Evolutionary conservation across 257 asterid species (phyloP).

Genomic region (Nicotiana otophora): DNA sequence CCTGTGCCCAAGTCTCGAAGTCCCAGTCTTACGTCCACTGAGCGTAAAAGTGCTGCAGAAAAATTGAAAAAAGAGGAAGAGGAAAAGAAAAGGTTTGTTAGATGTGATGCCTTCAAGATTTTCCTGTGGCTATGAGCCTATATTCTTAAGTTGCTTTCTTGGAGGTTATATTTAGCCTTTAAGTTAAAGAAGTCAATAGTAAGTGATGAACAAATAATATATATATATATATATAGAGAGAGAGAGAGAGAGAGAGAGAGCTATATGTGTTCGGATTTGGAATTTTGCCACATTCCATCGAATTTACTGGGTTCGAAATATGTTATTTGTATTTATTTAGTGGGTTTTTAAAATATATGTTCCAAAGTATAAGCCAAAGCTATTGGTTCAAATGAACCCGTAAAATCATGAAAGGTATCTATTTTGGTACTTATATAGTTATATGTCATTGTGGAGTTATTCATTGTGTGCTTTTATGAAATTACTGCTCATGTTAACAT

Average conservation of each 20-base stretch:
- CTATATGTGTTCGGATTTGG: too few species aligned
- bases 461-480: not conserved
- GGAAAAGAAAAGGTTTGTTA: slow-evolving; percentile 55
- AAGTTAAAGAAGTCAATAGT: not conserved
- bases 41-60: slow-evolving; percentile 46
- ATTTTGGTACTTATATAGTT: not conserved
- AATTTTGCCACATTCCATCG: too few species aligned
- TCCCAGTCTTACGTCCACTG: slow-evolving; percentile 46
- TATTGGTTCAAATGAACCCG: too few species aligned
- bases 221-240: too few species aligned
- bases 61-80: slow-evolving; percentile 66
- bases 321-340: too few species aligned
- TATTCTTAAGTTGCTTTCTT: not conserved
- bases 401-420: not conserved
- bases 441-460: not conserved
- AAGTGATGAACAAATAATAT: not conserved
- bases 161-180: not conserved
- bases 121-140: not conserved
- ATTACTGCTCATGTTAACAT: not conserved
- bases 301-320: too few species aligned
- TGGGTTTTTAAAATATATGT: too few species aligned
- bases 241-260: too few species aligned
- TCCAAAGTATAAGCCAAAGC: too few species aligned
- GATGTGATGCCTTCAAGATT: not conserved
- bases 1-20: slow-evolving; percentile 55